Percentiles rank a stretch among this genome's conserved stretches.
Evolutionary conservation across 2,329 filamentous ascomycete genomes (phyloP).

Genomic region (Westerdykella aurantiaca): DNA sequence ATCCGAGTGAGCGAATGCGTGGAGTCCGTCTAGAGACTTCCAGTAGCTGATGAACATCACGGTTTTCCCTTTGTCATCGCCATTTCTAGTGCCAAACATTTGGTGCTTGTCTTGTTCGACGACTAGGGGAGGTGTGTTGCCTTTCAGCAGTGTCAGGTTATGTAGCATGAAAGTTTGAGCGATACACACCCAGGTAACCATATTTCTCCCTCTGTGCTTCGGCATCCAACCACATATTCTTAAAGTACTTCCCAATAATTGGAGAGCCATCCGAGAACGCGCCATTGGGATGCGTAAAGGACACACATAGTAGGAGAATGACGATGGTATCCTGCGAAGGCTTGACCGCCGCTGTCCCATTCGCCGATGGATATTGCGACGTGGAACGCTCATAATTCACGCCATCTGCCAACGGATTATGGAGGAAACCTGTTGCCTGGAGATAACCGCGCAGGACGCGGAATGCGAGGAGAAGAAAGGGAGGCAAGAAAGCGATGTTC

Average conservation of each 20-base stretch:
- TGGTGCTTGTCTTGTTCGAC: not conserved
- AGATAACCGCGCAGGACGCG: slow-evolving; percentile 5
- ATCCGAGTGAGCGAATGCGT: slow-evolving; percentile 6
- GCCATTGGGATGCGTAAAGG: slow-evolving; percentile 7
- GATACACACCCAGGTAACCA: slow-evolving; percentile 5
- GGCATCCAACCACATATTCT: slow-evolving; percentile 9
- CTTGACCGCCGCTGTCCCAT: not conserved
- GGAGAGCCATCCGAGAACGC: slow-evolving; percentile 5
- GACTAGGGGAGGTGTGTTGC: too few relatives aligned
- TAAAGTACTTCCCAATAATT: slow-evolving; percentile 5
- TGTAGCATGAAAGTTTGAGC: too few relatives aligned
- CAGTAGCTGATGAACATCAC: slow-evolving; percentile 10
- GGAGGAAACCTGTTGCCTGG: slow-evolving; percentile 5
- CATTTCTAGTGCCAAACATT: too few relatives aligned
- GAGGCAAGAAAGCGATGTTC: slow-evolving; percentile 6
- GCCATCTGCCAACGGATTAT: slow-evolving; percentile 1
- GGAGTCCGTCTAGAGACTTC: slow-evolving; percentile 10
- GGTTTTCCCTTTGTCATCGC: slow-evolving; percentile 5
- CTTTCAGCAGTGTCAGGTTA: too few relatives aligned
- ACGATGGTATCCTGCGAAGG: slow-evolving; percentile 3
- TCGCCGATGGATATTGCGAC: slow-evolving; percentile 5
- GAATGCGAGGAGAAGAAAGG: slow-evolving; percentile 4
- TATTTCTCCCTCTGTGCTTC: slow-evolving; percentile 7
- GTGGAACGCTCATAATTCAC: slow-evolving; percentile 4
- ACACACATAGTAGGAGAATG: slow-evolving; percentile 8